Conservation (phyloP, 2,329 filamentous ascomycete genomes). For the Fusarium foetens region DNA sequence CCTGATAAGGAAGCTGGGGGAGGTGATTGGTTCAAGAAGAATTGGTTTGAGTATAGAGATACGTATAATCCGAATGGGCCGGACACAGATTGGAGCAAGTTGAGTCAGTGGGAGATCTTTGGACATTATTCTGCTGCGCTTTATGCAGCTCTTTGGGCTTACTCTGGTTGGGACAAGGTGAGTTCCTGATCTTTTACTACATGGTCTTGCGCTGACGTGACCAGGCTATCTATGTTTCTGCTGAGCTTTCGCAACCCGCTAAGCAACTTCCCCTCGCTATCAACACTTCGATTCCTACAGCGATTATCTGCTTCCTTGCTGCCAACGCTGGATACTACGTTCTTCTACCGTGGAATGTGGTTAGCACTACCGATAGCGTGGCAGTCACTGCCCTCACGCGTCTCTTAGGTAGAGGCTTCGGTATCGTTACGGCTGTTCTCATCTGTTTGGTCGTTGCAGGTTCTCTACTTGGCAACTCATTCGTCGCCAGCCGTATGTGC, state of each 20-base stretch:
- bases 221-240: constrained; percentile 65
- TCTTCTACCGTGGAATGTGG: constrained; percentile 67
- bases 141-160: constrained; percentile 72
- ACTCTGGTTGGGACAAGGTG: constrained; percentile 74
- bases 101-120: constrained; percentile 67
- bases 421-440: constrained; percentile 63
- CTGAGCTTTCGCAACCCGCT: constrained; percentile 62
- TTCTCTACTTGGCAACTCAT: constrained; percentile 70
- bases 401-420: constrained; percentile 64
- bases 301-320: constrained; percentile 67
- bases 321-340: constrained; percentile 72
- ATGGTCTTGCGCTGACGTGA: accelerated
- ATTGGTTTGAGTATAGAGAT: constrained; percentile 65
- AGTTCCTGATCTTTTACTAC: neutral
- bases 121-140: constrained; percentile 69
- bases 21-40: constrained; percentile 61
- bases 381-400: constrained; percentile 69
- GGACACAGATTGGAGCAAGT: constrained; percentile 58
- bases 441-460: constrained; percentile 71
- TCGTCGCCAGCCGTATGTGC: constrained; percentile 69
- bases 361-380: constrained; percentile 69
- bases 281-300: constrained; percentile 68
- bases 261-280: constrained; percentile 69
- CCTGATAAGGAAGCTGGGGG: constrained; percentile 55
- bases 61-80: constrained; percentile 61